These are phyloP conservation scores for Auxenochlorella protothecoides DNA, from an alignment of 139 green algal genomes.

Conservation along the genomic window DNA sequence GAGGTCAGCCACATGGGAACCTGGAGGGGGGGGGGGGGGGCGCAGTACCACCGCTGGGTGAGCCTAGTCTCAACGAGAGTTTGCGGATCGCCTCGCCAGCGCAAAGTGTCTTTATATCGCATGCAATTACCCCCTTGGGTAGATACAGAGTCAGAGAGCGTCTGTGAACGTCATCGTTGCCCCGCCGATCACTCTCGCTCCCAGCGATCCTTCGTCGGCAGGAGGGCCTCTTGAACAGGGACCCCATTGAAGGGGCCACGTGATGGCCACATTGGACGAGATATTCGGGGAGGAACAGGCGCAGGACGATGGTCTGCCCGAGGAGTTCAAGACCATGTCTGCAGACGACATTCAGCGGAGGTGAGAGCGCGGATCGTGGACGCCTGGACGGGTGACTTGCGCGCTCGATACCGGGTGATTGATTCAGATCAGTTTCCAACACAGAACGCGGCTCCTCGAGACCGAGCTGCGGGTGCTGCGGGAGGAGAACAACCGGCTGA, in stretches of 20 bases:
- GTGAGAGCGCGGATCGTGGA: constrained; percentile 1
- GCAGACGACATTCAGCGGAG: constrained; percentile 72
- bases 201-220: no score
- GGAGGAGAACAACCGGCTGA: constrained; percentile 81
- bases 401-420: neutral
- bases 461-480: constrained; percentile 96
- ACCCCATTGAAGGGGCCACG: neutral
- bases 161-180: no score
- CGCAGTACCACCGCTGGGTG: no score
- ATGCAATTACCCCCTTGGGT: no score
- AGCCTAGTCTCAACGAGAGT: no score
- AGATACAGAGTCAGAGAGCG: no score
- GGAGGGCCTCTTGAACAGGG: no score
- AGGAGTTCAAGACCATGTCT: constrained; percentile 81
- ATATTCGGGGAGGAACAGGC: constrained; percentile 22
- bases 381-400: neutral
- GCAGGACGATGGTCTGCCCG: constrained; percentile 54
- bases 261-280: constrained; percentile 14
- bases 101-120: no score
- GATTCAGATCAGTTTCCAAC: neutral
- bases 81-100: no score
- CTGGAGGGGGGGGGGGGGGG: no score
- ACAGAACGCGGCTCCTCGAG: constrained; percentile 75
- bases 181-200: no score
- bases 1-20: no score